Evolutionary conservation across 2,329 filamentous ascomycete species (phyloP), one percentile per base, ranked within the genome.

Genomic region (Cercospora citrullina): DNA sequence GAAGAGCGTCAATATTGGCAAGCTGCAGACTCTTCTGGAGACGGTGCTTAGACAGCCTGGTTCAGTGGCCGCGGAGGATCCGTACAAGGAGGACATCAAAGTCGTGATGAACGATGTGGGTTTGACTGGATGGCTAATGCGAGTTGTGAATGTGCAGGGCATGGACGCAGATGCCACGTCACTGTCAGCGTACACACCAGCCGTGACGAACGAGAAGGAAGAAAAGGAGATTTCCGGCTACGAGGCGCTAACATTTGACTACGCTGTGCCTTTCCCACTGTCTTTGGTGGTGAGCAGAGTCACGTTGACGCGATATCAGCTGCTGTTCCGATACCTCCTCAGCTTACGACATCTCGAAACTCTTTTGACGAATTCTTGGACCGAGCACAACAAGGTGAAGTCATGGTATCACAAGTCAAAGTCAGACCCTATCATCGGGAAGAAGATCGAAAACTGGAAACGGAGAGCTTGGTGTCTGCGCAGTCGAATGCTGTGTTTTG

Each of bases 71-170:
- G 93, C 94, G 0, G 87, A 96, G 67, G 95, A 99, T 77, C 93
- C 94, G 0, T 99, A 96, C 85, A 99, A 98, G 77, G 95, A 99
- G 81, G 94, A 99, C 77, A 92, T 99, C 79, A 96, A 96, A 80
- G 93, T 99, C 23, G 90, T 94, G 75, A 97, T 98, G 91, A 97
- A 97, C 78, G 93, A 97, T 74, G 90, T 94, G 45, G 92, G 93
- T 5, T 87, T 99, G 57, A 96, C 93, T 12, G 96, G 96, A 76
- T 96, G 93, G 82, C 84, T 99, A 68, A 96, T 97, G 86, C 90
- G 94, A 63, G 94, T 99, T 63, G 94, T 99, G 71, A 97, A 94
- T 76, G 96, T 98, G 72, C 96, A 93, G 3, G 95, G 95, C 55
- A 92, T 98, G 69, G 94, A 98, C 74, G 85, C 86, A 3, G 84